Evolutionary conservation across 129 eudicot species (phyloP).

Genomic region (Chrysanthemum seticuspe): DNA sequence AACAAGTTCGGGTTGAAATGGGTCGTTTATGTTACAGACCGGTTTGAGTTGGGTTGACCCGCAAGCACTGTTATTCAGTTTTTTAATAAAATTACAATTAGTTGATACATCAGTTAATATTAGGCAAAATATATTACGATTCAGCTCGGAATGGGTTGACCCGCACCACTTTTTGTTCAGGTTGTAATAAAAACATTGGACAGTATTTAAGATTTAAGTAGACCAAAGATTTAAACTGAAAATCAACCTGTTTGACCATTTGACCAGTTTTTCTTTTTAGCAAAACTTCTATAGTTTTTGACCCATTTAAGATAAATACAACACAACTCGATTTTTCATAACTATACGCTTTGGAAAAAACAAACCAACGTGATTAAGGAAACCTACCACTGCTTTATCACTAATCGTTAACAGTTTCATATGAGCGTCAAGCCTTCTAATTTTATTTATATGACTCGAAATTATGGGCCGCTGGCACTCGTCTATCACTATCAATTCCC

Average conservation of each 20-base stretch:
- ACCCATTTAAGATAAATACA: background rate
- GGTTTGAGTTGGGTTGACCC: constrained; percentile 1
- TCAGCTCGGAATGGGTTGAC: background rate
- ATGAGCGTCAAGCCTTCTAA: constrained; percentile 31
- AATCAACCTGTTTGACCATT: constrained; percentile 1
- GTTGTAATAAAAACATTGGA: too few relatives aligned
- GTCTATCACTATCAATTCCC: constrained; percentile 43
- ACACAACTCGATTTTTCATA: background rate
- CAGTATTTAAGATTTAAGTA: too few relatives aligned
- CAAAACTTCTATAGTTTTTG: background rate
- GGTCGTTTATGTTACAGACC: background rate
- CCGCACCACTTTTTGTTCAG: too few relatives aligned
- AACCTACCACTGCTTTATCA: constrained; percentile 30
- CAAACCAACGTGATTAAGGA: background rate
- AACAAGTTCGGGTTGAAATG: too few relatives aligned
- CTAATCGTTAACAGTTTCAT: constrained; percentile 39
- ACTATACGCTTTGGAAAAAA: background rate
- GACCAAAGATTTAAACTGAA: background rate
- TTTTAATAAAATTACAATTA: too few relatives aligned
- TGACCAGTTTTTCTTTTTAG: background rate
- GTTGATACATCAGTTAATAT: background rate
- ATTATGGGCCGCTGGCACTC: constrained; percentile 35
- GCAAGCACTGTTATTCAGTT: background rate
- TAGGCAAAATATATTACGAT: background rate
- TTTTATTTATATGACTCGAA: constrained; percentile 7